These are phyloP conservation scores for Fusarium neocosmosporiellum DNA, from an alignment of 2,329 filamentous ascomycete species.

Conservation along the genomic window DNA sequence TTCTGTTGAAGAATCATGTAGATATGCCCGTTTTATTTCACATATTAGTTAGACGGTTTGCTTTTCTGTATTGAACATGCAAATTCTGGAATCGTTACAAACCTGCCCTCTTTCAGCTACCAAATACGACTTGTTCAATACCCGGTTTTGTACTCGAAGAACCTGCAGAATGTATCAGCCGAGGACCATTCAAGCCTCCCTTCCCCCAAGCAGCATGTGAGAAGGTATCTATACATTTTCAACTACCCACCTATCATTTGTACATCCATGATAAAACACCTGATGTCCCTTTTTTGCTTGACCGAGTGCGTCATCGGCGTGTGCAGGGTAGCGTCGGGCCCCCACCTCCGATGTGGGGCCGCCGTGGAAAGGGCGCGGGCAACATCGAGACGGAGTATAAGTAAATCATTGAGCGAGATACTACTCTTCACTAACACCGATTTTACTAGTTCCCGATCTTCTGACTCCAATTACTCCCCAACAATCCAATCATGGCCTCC, in stretches of 20 bases:
- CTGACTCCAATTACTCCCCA: background rate
- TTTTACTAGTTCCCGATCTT: background rate
- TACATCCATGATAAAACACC: background rate
- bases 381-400: constrained; percentile 13
- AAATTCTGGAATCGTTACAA: background rate
- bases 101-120: background rate
- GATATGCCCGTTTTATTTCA: background rate
- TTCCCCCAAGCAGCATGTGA: too few relatives aligned
- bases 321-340: constrained; percentile 23
- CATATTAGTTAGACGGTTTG: background rate
- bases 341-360: constrained; percentile 21
- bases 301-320: constrained; percentile 9
- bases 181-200: background rate
- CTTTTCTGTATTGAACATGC: background rate
- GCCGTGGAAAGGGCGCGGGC: constrained; percentile 9
- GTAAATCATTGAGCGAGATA: background rate
- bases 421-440: background rate
- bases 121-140: too few relatives aligned
- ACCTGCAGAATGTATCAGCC: background rate
- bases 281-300: background rate
- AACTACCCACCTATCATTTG: background rate
- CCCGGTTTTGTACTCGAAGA: background rate
- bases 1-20: background rate
- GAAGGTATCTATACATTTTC: background rate
- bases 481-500: constrained; percentile 28